Conservation (phyloP, 768 basidiomycete species). For the Crassisporium funariophilum region DNA sequence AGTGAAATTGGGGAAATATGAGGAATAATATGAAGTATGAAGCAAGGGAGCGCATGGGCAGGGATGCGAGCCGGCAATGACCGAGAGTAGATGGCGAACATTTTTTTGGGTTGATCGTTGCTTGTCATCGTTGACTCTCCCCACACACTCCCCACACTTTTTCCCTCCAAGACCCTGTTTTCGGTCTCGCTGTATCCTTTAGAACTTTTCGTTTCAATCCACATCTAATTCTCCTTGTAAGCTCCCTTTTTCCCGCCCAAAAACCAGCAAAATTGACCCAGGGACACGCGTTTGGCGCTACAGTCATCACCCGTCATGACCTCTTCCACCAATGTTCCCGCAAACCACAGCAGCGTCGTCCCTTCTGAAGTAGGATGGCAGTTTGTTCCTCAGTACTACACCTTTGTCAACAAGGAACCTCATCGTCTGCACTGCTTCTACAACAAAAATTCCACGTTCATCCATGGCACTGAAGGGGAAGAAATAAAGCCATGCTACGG, state of each 20-base stretch:
- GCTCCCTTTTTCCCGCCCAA: constrained; percentile 8
- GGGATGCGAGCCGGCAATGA: constrained; percentile 26
- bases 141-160: constrained; percentile 22
- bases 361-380: constrained; percentile 99
- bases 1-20: background rate
- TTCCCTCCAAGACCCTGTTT: constrained; percentile 25
- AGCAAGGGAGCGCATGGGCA: too few relatives aligned
- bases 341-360: constrained; percentile 64
- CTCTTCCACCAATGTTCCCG: constrained; percentile 37
- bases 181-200: constrained; percentile 35
- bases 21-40: constrained; percentile 9
- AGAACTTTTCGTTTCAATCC: constrained; percentile 32
- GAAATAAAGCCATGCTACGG: constrained; percentile 87
- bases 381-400: constrained; percentile 99
- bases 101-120: constrained; percentile 29
- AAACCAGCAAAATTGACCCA: background rate
- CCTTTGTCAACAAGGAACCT: constrained; percentile 97
- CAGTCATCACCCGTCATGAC: constrained; percentile 33
- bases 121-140: constrained; percentile 32
- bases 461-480: constrained; percentile 97
- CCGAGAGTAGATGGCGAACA: constrained; percentile 27
- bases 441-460: constrained; percentile 96
- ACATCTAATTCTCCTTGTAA: constrained; percentile 36
- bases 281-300: background rate
- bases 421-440: constrained; percentile 98